Base-by-base conservation (phyloP, 140 eudicot species). In the Erigeron philadelphicus region DNA sequence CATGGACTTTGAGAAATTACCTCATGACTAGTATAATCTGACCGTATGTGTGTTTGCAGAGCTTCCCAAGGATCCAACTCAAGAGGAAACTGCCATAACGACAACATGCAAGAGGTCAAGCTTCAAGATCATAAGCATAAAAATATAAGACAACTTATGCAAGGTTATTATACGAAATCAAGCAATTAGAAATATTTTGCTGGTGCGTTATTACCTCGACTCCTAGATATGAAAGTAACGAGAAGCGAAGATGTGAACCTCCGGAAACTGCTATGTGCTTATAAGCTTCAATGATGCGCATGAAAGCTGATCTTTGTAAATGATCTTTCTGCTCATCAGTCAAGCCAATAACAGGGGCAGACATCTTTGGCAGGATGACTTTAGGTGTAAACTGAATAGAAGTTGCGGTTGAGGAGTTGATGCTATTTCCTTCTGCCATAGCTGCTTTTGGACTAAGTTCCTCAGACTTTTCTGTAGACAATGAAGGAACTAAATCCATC, bases 21-120 rank as follows among this genome's bases (percentile, higher is more conserved):
- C 95, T 94, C 89, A 47, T 85, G 90, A 82, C 69, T 85, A 45
- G 81, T 69, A 69, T 89, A 94, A 78, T 94, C 99, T 10, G 95
- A 83, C 58, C 87, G 80, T 78, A 94, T 84, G 73, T 94, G 99
- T 12, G 78, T 76, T 67, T 85, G 89, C 17, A 94, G 75, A 35
- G 75, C 70, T 76, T 78, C 89, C 99, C 99, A 93, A 9, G 94
- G 89, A 71, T 93, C 95, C 78, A 89, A 75, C 75, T 94, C 99
- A 73, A 83, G 72, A 12, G 99, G 97, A 72, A 87, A 87, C 99
- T 94, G 89, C 71, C 59, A 54, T 31, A 31, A 31, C 38, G 38
- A 31, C 31, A 67, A 7, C 50, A 50, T 50, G 52, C 15, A 73
- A 60, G 69, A 15, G 18, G 57, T 75, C 64, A 76, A 69, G 21